These are phyloP conservation scores for Fabrea salina DNA, from an alignment of 169 alveolate species.

Conservation along the genomic window DNA sequence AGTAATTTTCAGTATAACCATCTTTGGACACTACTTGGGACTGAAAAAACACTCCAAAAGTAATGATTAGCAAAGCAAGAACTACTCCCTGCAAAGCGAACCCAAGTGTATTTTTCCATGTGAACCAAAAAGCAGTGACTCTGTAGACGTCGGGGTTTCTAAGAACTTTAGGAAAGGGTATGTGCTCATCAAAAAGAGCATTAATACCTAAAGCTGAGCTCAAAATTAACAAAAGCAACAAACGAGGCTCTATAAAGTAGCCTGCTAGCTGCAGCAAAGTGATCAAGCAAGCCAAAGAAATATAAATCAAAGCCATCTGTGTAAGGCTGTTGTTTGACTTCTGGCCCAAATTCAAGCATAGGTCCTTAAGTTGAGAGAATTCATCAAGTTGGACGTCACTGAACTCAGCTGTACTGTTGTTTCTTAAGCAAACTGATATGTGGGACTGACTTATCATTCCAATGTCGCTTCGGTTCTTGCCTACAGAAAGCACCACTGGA, in stretches of 20 bases:
- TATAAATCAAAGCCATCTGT: no score
- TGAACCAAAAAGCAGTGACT: neutral
- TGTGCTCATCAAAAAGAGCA: no score
- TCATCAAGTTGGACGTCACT: neutral
- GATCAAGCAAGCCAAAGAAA: neutral
- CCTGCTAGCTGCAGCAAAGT: neutral
- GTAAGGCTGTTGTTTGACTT: neutral
- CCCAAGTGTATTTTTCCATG: neutral
- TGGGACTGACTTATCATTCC: neutral
- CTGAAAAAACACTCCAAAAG: neutral
- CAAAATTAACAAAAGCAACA: neutral
- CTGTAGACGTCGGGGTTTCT: neutral
- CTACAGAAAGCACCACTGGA: neutral
- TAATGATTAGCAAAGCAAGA: neutral
- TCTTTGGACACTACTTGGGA: neutral
- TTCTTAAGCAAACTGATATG: neutral
- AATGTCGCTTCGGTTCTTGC: neutral
- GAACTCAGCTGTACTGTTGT: neutral
- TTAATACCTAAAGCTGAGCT: no score
- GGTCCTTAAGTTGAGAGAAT: neutral
- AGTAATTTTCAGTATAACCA: neutral
- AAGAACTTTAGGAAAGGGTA: neutral
- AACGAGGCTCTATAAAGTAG: neutral
- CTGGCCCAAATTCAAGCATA: neutral
- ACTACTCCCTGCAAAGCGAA: neutral